phyloP scores from a whole-genome alignment of 257 asterid genomes.

The Cynanchum wilfordii region DNA sequence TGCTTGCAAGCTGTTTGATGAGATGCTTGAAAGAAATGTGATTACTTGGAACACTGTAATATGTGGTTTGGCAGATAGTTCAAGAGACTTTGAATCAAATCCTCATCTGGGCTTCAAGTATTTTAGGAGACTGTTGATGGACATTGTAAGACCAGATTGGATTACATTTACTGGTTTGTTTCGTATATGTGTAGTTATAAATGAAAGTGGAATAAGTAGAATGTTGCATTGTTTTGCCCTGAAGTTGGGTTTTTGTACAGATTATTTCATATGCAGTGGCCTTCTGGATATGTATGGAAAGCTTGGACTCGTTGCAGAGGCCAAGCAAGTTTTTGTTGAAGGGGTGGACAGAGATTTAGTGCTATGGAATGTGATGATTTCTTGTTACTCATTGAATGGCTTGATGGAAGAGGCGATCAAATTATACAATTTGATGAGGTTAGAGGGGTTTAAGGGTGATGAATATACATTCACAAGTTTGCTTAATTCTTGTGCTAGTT shows the following conservation, averaged over 20 bases:
- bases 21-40: slow-evolving; percentile 19
- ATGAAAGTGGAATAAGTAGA: slow-evolving; percentile 7
- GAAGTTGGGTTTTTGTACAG: slow-evolving; percentile 23
- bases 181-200: slow-evolving; percentile 7
- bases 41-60: slow-evolving; percentile 25
- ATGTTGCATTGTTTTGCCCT: slow-evolving; percentile 24
- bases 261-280: slow-evolving; percentile 20
- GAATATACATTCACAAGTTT: slow-evolving; percentile 28
- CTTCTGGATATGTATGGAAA: slow-evolving; percentile 33
- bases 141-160: slow-evolving; percentile 21
- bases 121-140: slow-evolving; percentile 28
- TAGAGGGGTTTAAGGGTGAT: slow-evolving; percentile 27
- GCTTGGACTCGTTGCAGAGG: slow-evolving; percentile 26
- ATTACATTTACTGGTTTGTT: slow-evolving; percentile 28
- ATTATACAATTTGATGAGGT: slow-evolving; percentile 23
- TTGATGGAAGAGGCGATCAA: slow-evolving; percentile 21
- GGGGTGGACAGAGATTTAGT: slow-evolving; percentile 20
- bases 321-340: slow-evolving; percentile 26
- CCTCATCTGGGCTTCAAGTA: slow-evolving; percentile 16
- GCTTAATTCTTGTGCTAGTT: slow-evolving; percentile 28
- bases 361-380: slow-evolving; percentile 32
- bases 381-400: slow-evolving; percentile 22
- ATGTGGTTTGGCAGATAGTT: slow-evolving; percentile 13
- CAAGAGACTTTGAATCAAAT: neutral
- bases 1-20: slow-evolving; percentile 24